These are phyloP conservation scores for Conringia planisiliqua DNA, from an alignment of 345 rosid genomes.

Conservation along the genomic window DNA sequence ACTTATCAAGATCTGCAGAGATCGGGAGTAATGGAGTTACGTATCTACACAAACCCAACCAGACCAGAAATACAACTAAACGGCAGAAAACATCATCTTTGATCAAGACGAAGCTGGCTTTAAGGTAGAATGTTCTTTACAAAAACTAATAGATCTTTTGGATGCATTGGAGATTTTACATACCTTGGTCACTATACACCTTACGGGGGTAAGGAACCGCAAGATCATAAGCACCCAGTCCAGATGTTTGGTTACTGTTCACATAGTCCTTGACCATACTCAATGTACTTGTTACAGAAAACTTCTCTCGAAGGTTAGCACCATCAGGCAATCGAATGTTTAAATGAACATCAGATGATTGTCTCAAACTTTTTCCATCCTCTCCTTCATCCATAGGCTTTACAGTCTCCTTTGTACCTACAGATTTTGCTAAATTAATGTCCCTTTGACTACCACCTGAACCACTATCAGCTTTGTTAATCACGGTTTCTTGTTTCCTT, in stretches of 20 bases:
- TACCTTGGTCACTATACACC: conserved; percentile 79
- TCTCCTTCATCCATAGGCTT: conserved; percentile 28
- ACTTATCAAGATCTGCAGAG: conserved; percentile 64
- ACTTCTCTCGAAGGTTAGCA: conserved; percentile 65
- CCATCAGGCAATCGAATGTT: conserved; percentile 75
- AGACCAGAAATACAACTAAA: background rate
- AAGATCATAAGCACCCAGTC: conserved; percentile 58
- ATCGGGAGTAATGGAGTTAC: background rate
- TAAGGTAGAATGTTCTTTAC: background rate
- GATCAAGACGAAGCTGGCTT: background rate
- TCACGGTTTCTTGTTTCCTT: conserved; percentile 18
- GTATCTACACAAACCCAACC: background rate
- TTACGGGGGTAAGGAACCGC: conserved; percentile 89
- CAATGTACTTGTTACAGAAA: conserved; percentile 53
- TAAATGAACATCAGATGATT: conserved; percentile 55
- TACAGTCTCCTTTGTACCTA: background rate
- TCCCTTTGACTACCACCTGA: conserved; percentile 22
- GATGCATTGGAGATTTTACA: conserved; percentile 11
- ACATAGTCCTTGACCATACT: conserved; percentile 69
- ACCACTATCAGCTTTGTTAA: conserved; percentile 17
- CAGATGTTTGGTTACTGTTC: conserved; percentile 50
- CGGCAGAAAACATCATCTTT: background rate
- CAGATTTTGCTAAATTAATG: conserved; percentile 3
- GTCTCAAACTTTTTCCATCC: conserved; percentile 24
- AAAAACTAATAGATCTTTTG: background rate